Base-by-base conservation (phyloP, 306 rosid genomes). In the Cucurbita pepo region DNA sequence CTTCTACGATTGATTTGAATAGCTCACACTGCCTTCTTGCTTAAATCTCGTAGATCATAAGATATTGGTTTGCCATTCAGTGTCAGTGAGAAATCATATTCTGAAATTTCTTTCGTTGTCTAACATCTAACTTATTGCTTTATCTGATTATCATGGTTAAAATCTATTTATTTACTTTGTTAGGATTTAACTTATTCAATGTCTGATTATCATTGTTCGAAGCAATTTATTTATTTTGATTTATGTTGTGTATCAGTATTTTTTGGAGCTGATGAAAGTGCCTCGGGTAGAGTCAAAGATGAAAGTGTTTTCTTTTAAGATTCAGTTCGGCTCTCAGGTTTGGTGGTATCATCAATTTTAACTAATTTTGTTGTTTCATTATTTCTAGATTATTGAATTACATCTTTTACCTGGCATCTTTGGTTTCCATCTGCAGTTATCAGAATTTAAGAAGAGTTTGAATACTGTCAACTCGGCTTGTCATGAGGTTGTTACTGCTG, bases 261-360 rank as follows among this genome's bases (percentile, higher is more conserved):
- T 95, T 81, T 71, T 95, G 89, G 99, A 95, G 90, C 85, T 81
- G 81, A 88, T 95, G 99, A 95, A 89, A 85, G 99, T 95, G 69
- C 99, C 97, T 67, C 88, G 99, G 77, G 99, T 95, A 82, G 97
- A 95, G 85, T 88, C 97, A 79, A 95, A 95, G 77, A 76, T 95
- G 81, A 87, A 90, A 89, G 97, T 91, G 47, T 95, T 95, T 78
- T 81, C 97, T 70, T 95, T 95, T 85, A 95, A 91, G 85, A 91
- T 95, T 79, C 99, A 95, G 84, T 95, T 95, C 78, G 72, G 82
- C 60, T 38, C 89, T 83, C 99, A 95, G 97, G 99, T 95, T 80
- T 83, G 92, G 84, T 78, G 79, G 72, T 77, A 56, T 78, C 72
- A 73, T 78, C 78, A 66, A 77, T 79, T 36, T 72, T 15, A 50